Evolutionary conservation across 2,329 filamentous ascomycete species (phyloP), one percentile per base, ranked within the genome.

Genomic region (Ascosphaera aggregata): DNA sequence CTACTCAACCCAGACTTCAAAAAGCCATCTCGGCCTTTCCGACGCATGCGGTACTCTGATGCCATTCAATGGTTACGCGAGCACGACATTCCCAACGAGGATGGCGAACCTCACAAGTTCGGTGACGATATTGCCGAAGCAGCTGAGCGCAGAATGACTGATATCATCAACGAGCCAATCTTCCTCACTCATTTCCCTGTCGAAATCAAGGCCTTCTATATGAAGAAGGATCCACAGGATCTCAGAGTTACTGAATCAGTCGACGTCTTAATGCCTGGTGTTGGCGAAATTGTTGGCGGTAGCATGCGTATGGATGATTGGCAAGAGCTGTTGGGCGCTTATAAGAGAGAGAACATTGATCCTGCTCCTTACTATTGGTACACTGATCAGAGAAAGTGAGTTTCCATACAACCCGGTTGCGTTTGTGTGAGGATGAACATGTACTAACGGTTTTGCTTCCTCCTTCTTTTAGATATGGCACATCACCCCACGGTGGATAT

Each of bases 151-250:
- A 73, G 68, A 55, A 98, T 98, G 89, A 95, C 86, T 1, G 89
- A 98, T 57, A 79, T 77, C 49, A 92, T 98, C 66, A 89, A 91
- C 73, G 66, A 73, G 40, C 89, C 89, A 44, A 93, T 98, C 58
- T 81, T 95, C 65, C 69, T 95, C 34, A 95, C 86, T 2, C 86
- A 95, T 62, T 98, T 98, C 72, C 89, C 89, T 16, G 76, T 76
- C 43, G 82, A 86, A 63, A 93, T 98, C 68, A 98, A 98, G 68
- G 80, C 89, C 1, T 98, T 98, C 59, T 98, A 98, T 69, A 98
- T 98, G 89, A 77, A 85, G 61, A 85, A 78, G 61, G 89, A 86
- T 49, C 65, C 67, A 34, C 60, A 69, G 20, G 89, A 98, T 54
- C 63, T 60, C 20, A 71, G 85, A 18, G 82, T 94, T 19, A 98